Evolutionary conservation across 345 rosid genomes (phyloP).

Genomic region (Orychophragmus violaceus): DNA sequence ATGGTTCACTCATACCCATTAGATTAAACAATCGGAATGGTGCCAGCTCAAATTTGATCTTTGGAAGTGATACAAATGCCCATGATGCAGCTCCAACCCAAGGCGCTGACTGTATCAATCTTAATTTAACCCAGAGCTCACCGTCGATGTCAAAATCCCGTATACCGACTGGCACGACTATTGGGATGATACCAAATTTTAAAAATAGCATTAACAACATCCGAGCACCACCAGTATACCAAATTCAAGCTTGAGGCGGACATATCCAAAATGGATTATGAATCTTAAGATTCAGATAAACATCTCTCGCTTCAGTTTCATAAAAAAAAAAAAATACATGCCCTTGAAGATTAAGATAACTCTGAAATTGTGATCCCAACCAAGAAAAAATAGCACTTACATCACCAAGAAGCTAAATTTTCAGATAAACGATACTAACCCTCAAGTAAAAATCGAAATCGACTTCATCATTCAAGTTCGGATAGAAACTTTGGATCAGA

Average conservation of each 20-base stretch:
- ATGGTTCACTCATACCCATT: conserved; percentile 61
- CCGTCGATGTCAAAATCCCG: conserved; percentile 97
- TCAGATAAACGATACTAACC: no score
- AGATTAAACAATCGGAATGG: conserved; percentile 91
- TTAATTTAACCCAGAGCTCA: conserved; percentile 95
- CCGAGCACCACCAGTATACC: conserved; percentile 97
- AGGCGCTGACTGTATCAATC: conserved; percentile 83
- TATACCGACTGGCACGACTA: conserved; percentile 84
- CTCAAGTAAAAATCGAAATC: conserved; percentile 93
- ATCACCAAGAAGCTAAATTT: background rate
- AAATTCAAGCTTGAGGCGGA: no score
- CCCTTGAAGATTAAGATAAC: conserved; percentile 75
- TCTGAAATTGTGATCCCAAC: conserved; percentile 36
- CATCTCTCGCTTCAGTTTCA: no score
- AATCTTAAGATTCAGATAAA: no score
- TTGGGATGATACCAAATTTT: conserved; percentile 78
- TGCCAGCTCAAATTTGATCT: conserved; percentile 86
- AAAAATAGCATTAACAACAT: conserved; percentile 81
- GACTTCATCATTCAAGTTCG: conserved; percentile 62
- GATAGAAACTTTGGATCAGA: conserved; percentile 59
- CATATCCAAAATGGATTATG: no score
- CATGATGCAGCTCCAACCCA: conserved; percentile 94
- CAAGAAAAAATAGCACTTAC: background rate
- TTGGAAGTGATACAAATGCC: conserved; percentile 98
- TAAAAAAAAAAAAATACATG: no score